phyloP scores from a whole-genome alignment of 345 rosid species.

The Eucalyptus cloeziana region DNA sequence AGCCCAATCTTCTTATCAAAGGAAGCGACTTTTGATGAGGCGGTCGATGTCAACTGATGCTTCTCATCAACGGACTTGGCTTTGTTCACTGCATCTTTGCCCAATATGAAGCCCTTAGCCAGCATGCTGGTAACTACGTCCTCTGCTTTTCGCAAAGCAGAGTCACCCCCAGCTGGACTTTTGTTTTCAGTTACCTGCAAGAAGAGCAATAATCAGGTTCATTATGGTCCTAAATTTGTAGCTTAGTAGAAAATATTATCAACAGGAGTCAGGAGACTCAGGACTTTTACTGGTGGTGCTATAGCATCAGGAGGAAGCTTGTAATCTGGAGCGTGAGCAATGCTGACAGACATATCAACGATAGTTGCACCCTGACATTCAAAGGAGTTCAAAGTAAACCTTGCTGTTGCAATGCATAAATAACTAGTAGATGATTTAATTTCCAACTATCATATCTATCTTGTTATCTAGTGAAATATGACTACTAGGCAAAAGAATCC shows the following conservation, averaged over 20 bases:
- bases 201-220: neutral
- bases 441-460: neutral
- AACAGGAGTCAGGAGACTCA: neutral
- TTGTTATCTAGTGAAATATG: neutral
- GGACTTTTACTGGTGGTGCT: constrained; percentile 37
- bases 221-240: neutral
- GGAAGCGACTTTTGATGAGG: constrained; percentile 80
- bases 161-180: constrained; percentile 45
- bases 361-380: constrained; percentile 84
- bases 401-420: neutral
- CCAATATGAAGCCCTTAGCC: constrained; percentile 82
- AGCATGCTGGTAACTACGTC: constrained; percentile 87
- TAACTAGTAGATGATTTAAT: neutral
- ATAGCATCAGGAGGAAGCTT: constrained; percentile 70
- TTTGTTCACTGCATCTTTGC: constrained; percentile 84
- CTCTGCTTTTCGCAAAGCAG: constrained; percentile 76
- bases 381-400: neutral
- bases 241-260: neutral
- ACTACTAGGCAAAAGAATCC: neutral
- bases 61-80: constrained; percentile 84
- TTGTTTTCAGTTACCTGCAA: constrained; percentile 33
- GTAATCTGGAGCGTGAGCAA: constrained; percentile 64
- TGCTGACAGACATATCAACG: constrained; percentile 64
- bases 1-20: constrained; percentile 77
- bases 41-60: constrained; percentile 80